Conservation (phyloP, 495 filamentous ascomycete genomes). For the Letharia columbiana region DNA sequence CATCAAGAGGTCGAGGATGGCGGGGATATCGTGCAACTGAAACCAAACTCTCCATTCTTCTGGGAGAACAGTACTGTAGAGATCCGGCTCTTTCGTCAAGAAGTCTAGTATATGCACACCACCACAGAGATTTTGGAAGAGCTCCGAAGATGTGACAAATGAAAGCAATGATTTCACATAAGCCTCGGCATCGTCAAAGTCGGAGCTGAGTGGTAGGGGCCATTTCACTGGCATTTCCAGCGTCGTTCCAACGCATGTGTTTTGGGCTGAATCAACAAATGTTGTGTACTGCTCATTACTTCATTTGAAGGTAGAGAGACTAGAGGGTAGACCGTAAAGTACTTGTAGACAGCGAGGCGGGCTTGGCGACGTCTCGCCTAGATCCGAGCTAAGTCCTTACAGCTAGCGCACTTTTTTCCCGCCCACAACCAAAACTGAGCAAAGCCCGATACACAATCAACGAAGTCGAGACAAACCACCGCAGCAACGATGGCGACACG, state of each 20-base stretch:
- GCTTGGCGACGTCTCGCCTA: conserved; percentile 10
- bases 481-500: conserved; percentile 73
- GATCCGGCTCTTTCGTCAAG: conserved; percentile 72
- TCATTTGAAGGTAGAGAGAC: background rate
- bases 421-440: conserved; percentile 9
- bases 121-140: conserved; percentile 84
- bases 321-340: no score
- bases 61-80: conserved; percentile 68
- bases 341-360: background rate
- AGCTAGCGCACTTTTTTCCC: conserved; percentile 4
- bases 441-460: background rate
- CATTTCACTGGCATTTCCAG: conserved; percentile 3
- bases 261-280: background rate
- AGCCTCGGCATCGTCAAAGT: conserved; percentile 51
- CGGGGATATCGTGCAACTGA: conserved; percentile 55
- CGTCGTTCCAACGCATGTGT: background rate
- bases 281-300: background rate
- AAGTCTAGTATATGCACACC: conserved; percentile 95
- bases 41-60: conserved; percentile 76
- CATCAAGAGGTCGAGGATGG: conserved; percentile 70
- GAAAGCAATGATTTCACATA: conserved; percentile 72
- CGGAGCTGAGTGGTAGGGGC: conserved; percentile 47
- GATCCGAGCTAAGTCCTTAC: background rate
- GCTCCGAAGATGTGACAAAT: conserved; percentile 63
- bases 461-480: conserved; percentile 7